Conservation (phyloP, 2,329 filamentous ascomycete genomes). For the Aspergillus pseudoterreus region DNA sequence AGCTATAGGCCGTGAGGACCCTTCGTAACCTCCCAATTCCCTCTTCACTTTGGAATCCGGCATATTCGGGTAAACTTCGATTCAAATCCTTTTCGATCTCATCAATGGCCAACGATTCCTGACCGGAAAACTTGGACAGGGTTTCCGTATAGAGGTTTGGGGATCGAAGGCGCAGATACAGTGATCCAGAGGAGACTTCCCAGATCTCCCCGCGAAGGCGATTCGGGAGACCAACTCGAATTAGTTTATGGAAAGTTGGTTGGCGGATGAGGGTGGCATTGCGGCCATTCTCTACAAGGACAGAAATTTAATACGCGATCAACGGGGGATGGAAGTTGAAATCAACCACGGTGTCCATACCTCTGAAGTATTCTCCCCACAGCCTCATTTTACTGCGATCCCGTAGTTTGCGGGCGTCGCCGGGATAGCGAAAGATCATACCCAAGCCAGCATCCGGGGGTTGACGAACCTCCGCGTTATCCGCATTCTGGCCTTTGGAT, state of each 20-base stretch:
- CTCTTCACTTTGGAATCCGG: conserved; percentile 93
- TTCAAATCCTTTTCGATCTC: conserved; percentile 99
- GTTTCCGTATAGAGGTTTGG: conserved; percentile 83
- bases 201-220: conserved; percentile 89
- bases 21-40: conserved; percentile 85
- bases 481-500: conserved; percentile 49
- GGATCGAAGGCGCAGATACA: conserved; percentile 82
- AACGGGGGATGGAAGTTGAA: neutral
- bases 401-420: conserved; percentile 87
- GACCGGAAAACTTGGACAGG: conserved; percentile 74
- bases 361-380: conserved; percentile 90
- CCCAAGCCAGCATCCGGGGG: conserved; percentile 92
- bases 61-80: conserved; percentile 92
- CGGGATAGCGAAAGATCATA: conserved; percentile 89
- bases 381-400: conserved; percentile 96
- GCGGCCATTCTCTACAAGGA: conserved; percentile 71
- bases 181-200: conserved; percentile 89
- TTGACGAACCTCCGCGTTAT: conserved; percentile 42
- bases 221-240: conserved; percentile 91
- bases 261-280: conserved; percentile 90
- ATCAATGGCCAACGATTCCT: conserved; percentile 91
- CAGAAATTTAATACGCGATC: conserved; percentile 9
- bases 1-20: conserved; percentile 95
- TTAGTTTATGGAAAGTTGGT: conserved; percentile 95
- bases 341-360: conserved; percentile 21